Conservation (phyloP, 2,329 filamentous ascomycete species). For the Fusarium pilosicola region DNA sequence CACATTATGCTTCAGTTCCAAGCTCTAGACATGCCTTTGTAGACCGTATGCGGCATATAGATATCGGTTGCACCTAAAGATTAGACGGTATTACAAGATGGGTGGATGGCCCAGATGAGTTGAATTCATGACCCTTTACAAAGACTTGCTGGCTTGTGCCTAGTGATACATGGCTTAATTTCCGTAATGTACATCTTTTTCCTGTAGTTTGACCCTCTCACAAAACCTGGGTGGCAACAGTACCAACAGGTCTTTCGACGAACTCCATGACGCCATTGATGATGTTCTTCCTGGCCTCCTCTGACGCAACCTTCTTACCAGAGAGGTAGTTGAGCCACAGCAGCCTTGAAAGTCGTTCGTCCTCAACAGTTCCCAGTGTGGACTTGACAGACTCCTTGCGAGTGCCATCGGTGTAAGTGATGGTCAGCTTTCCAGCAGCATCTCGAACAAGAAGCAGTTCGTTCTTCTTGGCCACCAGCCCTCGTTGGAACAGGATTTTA, state of each 20-base stretch:
- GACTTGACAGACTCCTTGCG: slow-evolving; percentile 58
- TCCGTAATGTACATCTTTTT: slow-evolving; percentile 36
- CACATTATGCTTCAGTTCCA: slow-evolving; percentile 37
- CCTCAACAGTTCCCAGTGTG: slow-evolving; percentile 75
- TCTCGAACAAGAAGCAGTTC: slow-evolving; percentile 80
- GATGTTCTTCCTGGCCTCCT: slow-evolving; percentile 81
- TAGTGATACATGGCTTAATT: slow-evolving; percentile 38
- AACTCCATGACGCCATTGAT: slow-evolving; percentile 89
- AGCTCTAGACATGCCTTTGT: slow-evolving; percentile 29
- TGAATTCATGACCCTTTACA: slow-evolving; percentile 27
- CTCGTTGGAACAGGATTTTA: slow-evolving; percentile 82
- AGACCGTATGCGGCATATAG: not conserved
- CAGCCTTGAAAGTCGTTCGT: slow-evolving; percentile 82
- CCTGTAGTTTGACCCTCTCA: slow-evolving; percentile 32
- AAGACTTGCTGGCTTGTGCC: slow-evolving; percentile 23
- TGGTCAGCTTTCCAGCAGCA: slow-evolving; percentile 70
- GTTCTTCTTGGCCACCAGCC: slow-evolving; percentile 81
- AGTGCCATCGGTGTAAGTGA: slow-evolving; percentile 73
- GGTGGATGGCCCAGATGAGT: slow-evolving; percentile 21
- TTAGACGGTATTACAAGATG: slow-evolving; percentile 5
- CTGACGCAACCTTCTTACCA: slow-evolving; percentile 87
- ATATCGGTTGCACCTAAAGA: slow-evolving; percentile 5
- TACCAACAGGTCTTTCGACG: slow-evolving; percentile 87
- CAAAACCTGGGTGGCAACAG: slow-evolving; percentile 81
- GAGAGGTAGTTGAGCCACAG: slow-evolving; percentile 92